Evolutionary conservation across 2,329 filamentous ascomycete genomes (phyloP), one percentile per base, ranked within the genome.

Genomic region (Dactylellina cionopaga): DNA sequence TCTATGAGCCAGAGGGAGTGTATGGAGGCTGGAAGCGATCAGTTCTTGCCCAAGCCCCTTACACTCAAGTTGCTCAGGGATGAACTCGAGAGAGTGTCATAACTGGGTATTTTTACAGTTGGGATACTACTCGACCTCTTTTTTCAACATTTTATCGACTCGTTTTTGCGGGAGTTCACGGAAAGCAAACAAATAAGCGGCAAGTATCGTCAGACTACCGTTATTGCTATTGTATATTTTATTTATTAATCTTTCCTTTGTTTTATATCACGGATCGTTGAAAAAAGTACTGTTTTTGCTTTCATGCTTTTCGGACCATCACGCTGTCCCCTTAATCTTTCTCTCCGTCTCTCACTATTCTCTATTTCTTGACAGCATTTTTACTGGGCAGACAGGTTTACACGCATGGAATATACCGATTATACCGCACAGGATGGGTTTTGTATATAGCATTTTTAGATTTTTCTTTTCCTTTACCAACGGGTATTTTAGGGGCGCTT

Each of bases 11-110:
- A 68, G 39, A 74, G 58, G 47, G 62, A 74, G 62, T 74, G 69
- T 51, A 52, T 54, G 49, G 69, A 72, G 2, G 62, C 69, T 6
- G 69, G 69, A 2, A 63, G 62, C 13, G 69, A 74, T 27, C 43
- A 62, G 24, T 74, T 74, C 56, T n/a, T 74, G 17, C 62, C 46
- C 6, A 74, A 74, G 27, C 69, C 69, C 9, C 49, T 74, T 13
- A 74, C 69, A 6, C 22, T 74, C 39, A 68, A 63, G 46, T 5
- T 62, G n/a, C 29, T 74, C 17, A 60, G 25, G 19, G 47, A 63
- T 3, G 69, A 74, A 17, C 44, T 74, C 39, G 54, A 68, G 27
- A 55, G 35, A 27, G 15, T 27, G 15, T 37, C 51, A 41, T 55
- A 35, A 54, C 17, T 15, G 29, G 37, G 15, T 13, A 24, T n/a